Evolutionary conservation across 164 flowering plant genomes (phyloP).

Genomic region (Umbellularia californica): DNA sequence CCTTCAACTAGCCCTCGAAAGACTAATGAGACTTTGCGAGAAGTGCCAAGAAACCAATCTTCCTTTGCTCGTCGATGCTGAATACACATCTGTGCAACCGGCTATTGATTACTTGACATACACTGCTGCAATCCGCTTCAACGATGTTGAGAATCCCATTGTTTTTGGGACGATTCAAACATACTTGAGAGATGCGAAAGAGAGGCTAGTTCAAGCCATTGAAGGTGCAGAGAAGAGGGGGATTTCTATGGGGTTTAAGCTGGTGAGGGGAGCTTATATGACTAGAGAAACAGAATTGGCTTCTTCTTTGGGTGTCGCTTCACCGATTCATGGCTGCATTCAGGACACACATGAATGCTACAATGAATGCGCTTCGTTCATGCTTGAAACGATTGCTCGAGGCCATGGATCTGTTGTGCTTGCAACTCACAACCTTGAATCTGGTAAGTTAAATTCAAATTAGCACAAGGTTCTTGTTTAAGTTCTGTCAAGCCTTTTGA

Average conservation of each 20-base stretch:
- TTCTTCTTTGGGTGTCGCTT: constrained; percentile 44
- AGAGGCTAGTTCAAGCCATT: constrained; percentile 41
- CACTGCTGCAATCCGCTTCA: constrained; percentile 43
- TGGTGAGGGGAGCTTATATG: constrained; percentile 92
- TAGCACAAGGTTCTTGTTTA: too few species aligned
- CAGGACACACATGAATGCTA: constrained; percentile 67
- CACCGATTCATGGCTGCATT: constrained; percentile 71
- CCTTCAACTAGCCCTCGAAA: constrained; percentile 44
- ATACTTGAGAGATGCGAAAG: constrained; percentile 73
- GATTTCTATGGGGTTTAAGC: constrained; percentile 61
- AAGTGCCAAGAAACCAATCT: constrained; percentile 41
- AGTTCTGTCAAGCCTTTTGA: too few species aligned
- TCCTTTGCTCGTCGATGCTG: constrained; percentile 72
- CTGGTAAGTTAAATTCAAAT: constrained; percentile 43
- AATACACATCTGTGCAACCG: constrained; percentile 74
- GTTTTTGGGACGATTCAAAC: constrained; percentile 78
- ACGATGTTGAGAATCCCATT: constrained; percentile 36
- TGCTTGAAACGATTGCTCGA: constrained; percentile 58
- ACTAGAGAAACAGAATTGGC: constrained; percentile 62
- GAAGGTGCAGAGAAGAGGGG: constrained; percentile 65
- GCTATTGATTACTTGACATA: constrained; percentile 81
- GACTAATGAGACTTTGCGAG: constrained; percentile 43
- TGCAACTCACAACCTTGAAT: constrained; percentile 83
- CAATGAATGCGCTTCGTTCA: constrained; percentile 56
- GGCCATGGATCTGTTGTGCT: constrained; percentile 58